phyloP scores from a whole-genome alignment of 2,329 filamentous ascomycete genomes.

The Gyromitra esculenta region DNA sequence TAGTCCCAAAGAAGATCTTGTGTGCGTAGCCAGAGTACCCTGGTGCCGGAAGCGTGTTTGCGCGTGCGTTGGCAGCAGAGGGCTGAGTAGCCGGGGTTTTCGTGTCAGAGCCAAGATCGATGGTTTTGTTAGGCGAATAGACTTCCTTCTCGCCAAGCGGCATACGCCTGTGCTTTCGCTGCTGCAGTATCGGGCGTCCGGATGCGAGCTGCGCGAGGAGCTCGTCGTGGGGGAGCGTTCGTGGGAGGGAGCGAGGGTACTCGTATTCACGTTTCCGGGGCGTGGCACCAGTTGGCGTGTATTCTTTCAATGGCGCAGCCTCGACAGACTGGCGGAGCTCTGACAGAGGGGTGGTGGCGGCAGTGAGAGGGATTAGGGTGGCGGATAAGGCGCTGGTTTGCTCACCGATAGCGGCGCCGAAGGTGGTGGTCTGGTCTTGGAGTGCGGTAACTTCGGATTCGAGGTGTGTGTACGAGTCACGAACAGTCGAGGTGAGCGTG shows the following conservation, averaged over 20 bases:
- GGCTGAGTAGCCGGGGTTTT: background rate
- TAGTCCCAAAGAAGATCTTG: slow-evolving; percentile 42
- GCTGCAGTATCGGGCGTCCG: slow-evolving; percentile 5
- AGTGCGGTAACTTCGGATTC: slow-evolving; percentile 75
- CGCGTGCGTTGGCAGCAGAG: background rate
- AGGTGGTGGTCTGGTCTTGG: slow-evolving; percentile 72
- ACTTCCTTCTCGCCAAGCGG: slow-evolving; percentile 53
- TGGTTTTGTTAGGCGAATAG: slow-evolving; percentile 47
- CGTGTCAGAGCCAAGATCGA: slow-evolving; percentile 7
- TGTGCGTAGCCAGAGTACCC: slow-evolving; percentile 29
- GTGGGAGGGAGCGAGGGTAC: slow-evolving; percentile 81
- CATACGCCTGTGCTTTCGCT: slow-evolving; percentile 27
- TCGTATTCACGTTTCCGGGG: slow-evolving; percentile 82
- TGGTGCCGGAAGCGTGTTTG: slow-evolving; percentile 17
- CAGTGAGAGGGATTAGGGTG: slow-evolving; percentile 69
- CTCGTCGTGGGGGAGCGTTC: slow-evolving; percentile 68
- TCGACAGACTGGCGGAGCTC: slow-evolving; percentile 76
- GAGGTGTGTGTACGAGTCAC: slow-evolving; percentile 76
- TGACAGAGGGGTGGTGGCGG: slow-evolving; percentile 68
- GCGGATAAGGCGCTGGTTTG: slow-evolving; percentile 68
- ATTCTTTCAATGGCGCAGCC: slow-evolving; percentile 75
- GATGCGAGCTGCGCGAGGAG: slow-evolving; percentile 45
- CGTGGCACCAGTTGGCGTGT: slow-evolving; percentile 84
- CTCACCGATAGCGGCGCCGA: slow-evolving; percentile 73
- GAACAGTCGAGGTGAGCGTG: slow-evolving; percentile 73